Evolutionary conservation across 768 basidiomycete genomes (phyloP).

Genomic region (Scleroderma bovista): DNA sequence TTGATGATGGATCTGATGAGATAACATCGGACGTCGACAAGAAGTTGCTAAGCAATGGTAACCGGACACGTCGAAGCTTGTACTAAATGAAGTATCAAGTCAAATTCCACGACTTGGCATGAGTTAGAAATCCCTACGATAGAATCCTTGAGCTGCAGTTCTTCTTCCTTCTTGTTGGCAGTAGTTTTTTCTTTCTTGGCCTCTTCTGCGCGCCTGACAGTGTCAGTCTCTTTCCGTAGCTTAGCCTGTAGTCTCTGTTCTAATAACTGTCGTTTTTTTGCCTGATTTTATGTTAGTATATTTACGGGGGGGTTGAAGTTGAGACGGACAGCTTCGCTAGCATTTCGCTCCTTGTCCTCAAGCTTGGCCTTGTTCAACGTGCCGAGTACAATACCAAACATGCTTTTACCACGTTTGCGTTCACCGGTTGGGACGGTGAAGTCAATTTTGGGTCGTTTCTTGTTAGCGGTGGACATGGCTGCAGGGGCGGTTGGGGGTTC

Average conservation of each 20-base stretch:
- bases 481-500: conserved; percentile 42
- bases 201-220: conserved; percentile 81
- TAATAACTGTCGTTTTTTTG: conserved; percentile 77
- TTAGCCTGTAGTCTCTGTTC: conserved; percentile 84
- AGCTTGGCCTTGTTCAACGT: conserved; percentile 85
- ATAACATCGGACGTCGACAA: conserved; percentile 69
- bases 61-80: conserved; percentile 64
- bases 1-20: conserved; percentile 32
- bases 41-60: conserved; percentile 73
- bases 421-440: conserved; percentile 50
- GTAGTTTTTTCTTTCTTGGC: conserved; percentile 75
- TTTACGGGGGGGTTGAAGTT: conserved; percentile 3
- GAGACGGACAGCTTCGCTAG: conserved; percentile 70
- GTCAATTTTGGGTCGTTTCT: conserved; percentile 73
- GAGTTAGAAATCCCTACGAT: conserved; percentile 46
- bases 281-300: conserved; percentile 37
- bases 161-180: conserved; percentile 78
- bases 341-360: conserved; percentile 78
- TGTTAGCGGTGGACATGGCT: conserved; percentile 38
- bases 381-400: conserved; percentile 80
- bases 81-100: conserved; percentile 40
- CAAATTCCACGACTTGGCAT: not conserved
- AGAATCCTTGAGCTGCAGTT: conserved; percentile 74
- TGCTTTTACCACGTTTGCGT: conserved; percentile 80
- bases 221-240: conserved; percentile 79